A percentile compares a stretch with the other conserved stretches of the same genome.
Conservation (phyloP, 768 basidiomycete genomes). For the Pisolithus albus region DNA sequence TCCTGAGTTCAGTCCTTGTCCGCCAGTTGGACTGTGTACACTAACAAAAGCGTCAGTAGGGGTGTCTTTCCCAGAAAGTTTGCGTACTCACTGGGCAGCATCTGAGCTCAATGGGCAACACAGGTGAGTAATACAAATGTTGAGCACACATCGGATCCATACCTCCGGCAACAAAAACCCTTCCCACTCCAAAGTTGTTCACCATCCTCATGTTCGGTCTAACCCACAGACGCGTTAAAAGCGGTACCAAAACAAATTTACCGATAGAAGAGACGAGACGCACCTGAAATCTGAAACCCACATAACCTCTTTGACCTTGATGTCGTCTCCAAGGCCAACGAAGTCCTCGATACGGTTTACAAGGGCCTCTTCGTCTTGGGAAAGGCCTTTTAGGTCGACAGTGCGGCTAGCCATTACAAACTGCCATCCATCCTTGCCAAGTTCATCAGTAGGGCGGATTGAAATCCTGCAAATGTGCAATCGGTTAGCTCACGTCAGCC, state of each 20-base stretch:
- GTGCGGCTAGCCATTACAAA: conserved; percentile 4
- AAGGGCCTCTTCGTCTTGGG: conserved; percentile 20
- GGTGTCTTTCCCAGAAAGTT: not conserved
- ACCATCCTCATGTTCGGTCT: too few species aligned
- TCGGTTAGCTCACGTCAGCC: conserved; percentile 1
- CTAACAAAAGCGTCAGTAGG: not conserved
- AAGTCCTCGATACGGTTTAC: conserved; percentile 23
- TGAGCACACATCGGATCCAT: not conserved
- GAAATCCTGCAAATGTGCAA: conserved; percentile 4
- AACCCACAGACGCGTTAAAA: not conserved
- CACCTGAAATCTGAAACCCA: conserved; percentile 25
- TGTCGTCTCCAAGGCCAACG: conserved; percentile 11
- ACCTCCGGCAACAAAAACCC: too few species aligned
- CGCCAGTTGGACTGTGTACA: conserved; percentile 39
- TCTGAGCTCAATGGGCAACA: too few species aligned
- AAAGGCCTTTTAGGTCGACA: conserved; percentile 11
- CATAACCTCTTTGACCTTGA: conserved; percentile 11
- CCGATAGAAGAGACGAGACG: not conserved
- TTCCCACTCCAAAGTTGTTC: conserved; percentile 14
- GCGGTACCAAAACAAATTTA: too few species aligned
- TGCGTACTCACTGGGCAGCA: not conserved
- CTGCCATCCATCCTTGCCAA: conserved; percentile 18
- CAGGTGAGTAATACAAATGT: not conserved
- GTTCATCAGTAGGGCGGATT: conserved; percentile 11
- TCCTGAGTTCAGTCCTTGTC: conserved; percentile 23